Base-by-base conservation (phyloP, 2,329 filamentous ascomycete species). In the Pyrenochaeta sp. region DNA sequence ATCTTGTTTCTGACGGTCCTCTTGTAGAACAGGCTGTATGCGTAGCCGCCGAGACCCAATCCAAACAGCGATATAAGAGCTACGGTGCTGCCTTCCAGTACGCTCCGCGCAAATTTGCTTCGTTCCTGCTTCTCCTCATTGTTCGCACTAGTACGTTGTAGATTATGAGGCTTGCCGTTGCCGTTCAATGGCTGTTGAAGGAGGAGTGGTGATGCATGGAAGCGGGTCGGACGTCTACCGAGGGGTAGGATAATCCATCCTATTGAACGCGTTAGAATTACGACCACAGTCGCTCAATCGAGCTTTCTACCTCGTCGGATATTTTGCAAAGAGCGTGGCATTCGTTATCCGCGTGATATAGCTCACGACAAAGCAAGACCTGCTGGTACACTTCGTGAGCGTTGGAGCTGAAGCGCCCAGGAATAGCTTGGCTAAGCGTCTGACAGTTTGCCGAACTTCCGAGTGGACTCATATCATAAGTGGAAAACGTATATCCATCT, bases 11-110 rank as follows among this genome's bases (percentile, higher is more conserved):
- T 53, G 2, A 76, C 69, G 0, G 65, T 70, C 19, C 58, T 59
- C 40, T 77, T 76, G 63, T 76, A 77, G 61, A 73, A 72, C 0
- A 69, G 27, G 50, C 68, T 74, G 54, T 76, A 77, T 13, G 69
- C 72, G 45, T 75, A 77, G 36, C 74, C 74, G 10, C 72, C 71
- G 3, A 74, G 66, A 12, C 69, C 72, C 2, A 77, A 63, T 25
- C 72, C 72, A 7, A 74, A 64, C 10, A 77, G 62, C 22, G 73
- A 77, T 43, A 75, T 73, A 8, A 75, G 61, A 10, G 74, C 73
- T 37, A 76, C 69, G 28, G 72, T 73, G 61, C 71, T 73, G 47
- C 73, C 73, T 55, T 76, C 72, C n/a, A 75, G 62, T 4, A 76
- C 69, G 54, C 70, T 75, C 5, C 72, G 61, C 1, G 69, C 64